Evolutionary conservation across 108 stramenopile species (phyloP).

Genomic region (Fragilaria crotonensis): DNA sequence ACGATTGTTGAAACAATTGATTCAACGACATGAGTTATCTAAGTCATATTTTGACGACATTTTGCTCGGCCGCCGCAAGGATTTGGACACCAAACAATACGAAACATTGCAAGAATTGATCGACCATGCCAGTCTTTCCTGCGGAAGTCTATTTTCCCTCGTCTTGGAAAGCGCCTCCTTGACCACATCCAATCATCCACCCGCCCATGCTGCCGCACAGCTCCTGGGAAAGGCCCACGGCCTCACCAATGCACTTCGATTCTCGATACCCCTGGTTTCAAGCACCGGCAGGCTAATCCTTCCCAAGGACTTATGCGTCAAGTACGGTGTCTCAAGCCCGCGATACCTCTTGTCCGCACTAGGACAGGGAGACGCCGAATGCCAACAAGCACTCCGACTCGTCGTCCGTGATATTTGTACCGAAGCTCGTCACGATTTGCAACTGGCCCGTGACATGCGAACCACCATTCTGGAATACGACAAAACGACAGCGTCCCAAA

Average conservation of each 20-base stretch:
- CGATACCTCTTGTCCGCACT: constrained; percentile 26
- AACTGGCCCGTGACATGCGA: constrained; percentile 11
- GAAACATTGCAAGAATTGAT: constrained; percentile 7
- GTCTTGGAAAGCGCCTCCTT: constrained; percentile 13
- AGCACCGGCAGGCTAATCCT: constrained; percentile 24
- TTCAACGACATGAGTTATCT: constrained; percentile 2
- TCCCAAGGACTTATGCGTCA: constrained; percentile 21
- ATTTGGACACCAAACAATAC: constrained; percentile 21
- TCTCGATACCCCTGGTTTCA: constrained; percentile 14
- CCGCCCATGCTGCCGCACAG: constrained; percentile 12
- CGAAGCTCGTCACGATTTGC: constrained; percentile 7
- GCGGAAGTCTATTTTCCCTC: constrained; percentile 16
- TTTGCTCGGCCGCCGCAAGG: constrained; percentile 11
- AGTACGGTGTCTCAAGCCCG: constrained; percentile 22
- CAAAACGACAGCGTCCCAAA: not conserved
- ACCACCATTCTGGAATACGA: not conserved
- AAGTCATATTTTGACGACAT: constrained; percentile 16
- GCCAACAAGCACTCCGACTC: constrained; percentile 6
- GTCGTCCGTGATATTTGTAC: constrained; percentile 17
- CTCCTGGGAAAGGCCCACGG: constrained; percentile 21
- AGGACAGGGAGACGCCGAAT: constrained; percentile 20
- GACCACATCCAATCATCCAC: not conserved
- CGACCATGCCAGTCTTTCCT: constrained; percentile 14
- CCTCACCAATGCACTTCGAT: constrained; percentile 20
- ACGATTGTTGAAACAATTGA: constrained; percentile 6